Conservation (phyloP, 1,284 basidiomycete genomes). For the Tylopilus sp. region DNA sequence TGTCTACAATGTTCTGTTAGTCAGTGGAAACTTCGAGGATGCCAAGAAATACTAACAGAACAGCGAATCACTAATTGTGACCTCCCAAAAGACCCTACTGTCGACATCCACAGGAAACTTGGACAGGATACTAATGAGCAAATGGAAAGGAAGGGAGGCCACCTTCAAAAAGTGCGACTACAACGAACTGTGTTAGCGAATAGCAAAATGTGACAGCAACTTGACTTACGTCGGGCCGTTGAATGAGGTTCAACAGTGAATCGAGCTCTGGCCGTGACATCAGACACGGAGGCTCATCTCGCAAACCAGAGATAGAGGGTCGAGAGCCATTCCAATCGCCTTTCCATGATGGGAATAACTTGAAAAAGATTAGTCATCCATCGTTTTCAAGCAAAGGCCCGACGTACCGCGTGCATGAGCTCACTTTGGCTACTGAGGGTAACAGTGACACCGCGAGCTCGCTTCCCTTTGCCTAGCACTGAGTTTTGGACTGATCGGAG, state of each 20-base stretch:
- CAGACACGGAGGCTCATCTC: slow-evolving; percentile 57
- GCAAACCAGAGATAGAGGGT: slow-evolving; percentile 62
- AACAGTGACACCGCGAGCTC: slow-evolving; percentile 76
- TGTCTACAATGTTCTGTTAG: slow-evolving; percentile 6
- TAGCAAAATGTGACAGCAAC: slow-evolving; percentile 1
- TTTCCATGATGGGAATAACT: slow-evolving; percentile 78
- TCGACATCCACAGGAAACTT: slow-evolving; percentile 75
- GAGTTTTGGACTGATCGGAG: slow-evolving; percentile 61
- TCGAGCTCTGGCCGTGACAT: slow-evolving; percentile 65
- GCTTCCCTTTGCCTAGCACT: slow-evolving; percentile 71
- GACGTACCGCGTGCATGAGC: slow-evolving; percentile 69
- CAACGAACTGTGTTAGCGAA: slow-evolving; percentile 9
- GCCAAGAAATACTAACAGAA: slow-evolving; percentile 52
- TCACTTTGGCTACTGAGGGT: slow-evolving; percentile 75
- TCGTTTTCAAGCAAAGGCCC: not conserved
- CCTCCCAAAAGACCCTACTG: slow-evolving; percentile 69
- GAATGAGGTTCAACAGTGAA: slow-evolving; percentile 63
- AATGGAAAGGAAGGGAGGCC: slow-evolving; percentile 74
- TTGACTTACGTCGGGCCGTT: slow-evolving; percentile 67
- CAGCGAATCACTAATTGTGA: slow-evolving; percentile 55
- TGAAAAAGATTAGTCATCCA: slow-evolving; percentile 7
- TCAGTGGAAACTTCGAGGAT: slow-evolving; percentile 6
- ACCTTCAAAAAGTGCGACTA: slow-evolving; percentile 83
- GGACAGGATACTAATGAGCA: slow-evolving; percentile 64
- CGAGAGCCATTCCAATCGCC: slow-evolving; percentile 68